A percentile compares a stretch with the other conserved stretches of the same genome.
These are phyloP conservation scores for Melanogaster broomeanus DNA, from an alignment of 768 basidiomycete genomes.

Conservation along the genomic window DNA sequence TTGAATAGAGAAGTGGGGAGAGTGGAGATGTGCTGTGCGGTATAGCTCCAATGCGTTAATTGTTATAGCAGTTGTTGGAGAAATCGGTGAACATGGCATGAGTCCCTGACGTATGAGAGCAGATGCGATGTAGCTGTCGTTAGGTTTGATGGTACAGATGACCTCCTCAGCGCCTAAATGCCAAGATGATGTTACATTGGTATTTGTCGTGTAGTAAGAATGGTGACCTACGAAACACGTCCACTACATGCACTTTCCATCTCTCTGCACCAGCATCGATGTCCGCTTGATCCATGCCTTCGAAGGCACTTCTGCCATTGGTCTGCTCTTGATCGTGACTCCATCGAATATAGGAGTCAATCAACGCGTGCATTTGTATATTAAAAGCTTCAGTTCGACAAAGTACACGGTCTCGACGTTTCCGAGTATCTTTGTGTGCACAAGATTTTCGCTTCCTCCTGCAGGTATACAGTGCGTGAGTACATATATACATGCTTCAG, in stretches of 20 bases:
- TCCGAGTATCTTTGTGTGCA: too few species aligned
- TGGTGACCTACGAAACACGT: not conserved
- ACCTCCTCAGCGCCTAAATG: not conserved
- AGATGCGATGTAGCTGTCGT: not conserved
- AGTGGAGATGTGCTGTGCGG: conserved; percentile 2
- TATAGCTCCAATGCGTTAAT: conserved; percentile 9
- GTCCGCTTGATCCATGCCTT: not conserved
- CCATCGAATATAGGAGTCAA: too few species aligned
- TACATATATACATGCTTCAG: too few species aligned
- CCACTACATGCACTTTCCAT: not conserved
- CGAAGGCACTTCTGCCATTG: not conserved
- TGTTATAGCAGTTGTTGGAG: conserved; percentile 1
- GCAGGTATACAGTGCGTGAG: too few species aligned
- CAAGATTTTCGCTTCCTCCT: not conserved
- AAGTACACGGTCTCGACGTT: too few species aligned
- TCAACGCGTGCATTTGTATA: too few species aligned
- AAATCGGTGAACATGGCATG: conserved; percentile 6
- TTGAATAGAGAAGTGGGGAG: conserved; percentile 21
- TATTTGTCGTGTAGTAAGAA: not conserved
- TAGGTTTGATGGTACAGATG: not conserved
- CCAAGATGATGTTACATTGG: not conserved
- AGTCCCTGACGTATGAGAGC: conserved; percentile 5
- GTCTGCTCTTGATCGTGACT: too few species aligned
- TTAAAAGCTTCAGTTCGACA: too few species aligned
- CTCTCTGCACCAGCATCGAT: not conserved